Conservation (phyloP, 306 rosid genomes). For the Cicer yamashitae region DNA sequence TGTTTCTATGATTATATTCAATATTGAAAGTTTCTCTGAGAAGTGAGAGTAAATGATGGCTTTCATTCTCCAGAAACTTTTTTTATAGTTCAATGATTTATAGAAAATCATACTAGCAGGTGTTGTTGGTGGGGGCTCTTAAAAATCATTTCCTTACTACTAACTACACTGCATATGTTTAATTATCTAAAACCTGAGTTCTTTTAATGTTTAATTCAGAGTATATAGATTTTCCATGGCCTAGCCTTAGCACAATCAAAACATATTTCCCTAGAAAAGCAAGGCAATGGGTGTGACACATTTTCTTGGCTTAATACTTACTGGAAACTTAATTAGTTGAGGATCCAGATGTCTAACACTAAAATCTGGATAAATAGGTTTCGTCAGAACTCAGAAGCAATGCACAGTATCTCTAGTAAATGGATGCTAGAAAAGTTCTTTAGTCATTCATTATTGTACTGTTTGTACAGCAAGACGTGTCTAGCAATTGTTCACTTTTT, state of each 20-base stretch:
- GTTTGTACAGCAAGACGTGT: constrained; percentile 7
- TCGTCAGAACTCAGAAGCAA: constrained; percentile 8
- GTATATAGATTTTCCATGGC: constrained; percentile 19
- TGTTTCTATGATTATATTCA: constrained; percentile 18
- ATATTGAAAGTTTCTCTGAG: constrained; percentile 14
- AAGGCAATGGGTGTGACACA: not conserved
- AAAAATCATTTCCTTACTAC: not conserved
- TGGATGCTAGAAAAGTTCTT: constrained; percentile 1
- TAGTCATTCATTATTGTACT: not conserved
- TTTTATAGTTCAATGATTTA: not conserved
- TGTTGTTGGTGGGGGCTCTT: constrained; percentile 3
- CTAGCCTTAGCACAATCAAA: not conserved
- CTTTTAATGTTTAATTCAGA: constrained; percentile 22
- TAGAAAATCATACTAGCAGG: not conserved
- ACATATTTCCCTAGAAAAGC: not conserved
- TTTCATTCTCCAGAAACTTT: constrained; percentile 10
- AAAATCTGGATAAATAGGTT: constrained; percentile 7
- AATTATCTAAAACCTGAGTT: constrained; percentile 7
- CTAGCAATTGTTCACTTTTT: constrained; percentile 28
- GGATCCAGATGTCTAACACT: constrained; percentile 5
- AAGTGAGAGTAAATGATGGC: not conserved
- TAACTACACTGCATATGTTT: constrained; percentile 8
- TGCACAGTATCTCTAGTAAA: constrained; percentile 12
- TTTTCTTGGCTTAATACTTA: not conserved
- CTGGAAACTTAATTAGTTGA: not conserved